Percentiles rank a stretch among this genome's conserved stretches.
phyloP scores from a whole-genome alignment of 805 yeast genomes.

The Saccharomycopsis sp. region DNA sequence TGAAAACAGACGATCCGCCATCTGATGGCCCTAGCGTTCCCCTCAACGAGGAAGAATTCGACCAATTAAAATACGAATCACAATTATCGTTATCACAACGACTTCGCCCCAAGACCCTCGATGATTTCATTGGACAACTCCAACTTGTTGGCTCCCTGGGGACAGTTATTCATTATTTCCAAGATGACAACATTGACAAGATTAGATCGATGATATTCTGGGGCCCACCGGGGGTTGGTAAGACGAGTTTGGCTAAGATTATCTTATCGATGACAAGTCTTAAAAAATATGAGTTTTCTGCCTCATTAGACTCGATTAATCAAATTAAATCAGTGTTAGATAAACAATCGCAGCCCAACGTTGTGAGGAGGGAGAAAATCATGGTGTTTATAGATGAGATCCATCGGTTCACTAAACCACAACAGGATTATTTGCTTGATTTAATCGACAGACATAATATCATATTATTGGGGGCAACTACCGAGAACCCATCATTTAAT shows the following conservation, averaged over 20 bases:
- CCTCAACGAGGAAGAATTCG: slow-evolving; percentile 12
- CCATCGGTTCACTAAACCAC: slow-evolving; percentile 78
- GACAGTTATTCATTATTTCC: slow-evolving; percentile 62
- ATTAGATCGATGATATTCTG: slow-evolving; percentile 83
- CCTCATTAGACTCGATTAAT: slow-evolving; percentile 38
- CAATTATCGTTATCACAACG: slow-evolving; percentile 57
- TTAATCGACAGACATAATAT: slow-evolving; percentile 79
- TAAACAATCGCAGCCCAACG: no score
- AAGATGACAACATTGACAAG: slow-evolving; percentile 39
- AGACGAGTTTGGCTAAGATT: slow-evolving; percentile 76
- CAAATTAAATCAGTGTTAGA: slow-evolving; percentile 13
- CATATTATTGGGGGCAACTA: slow-evolving; percentile 89
- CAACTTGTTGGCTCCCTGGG: slow-evolving; percentile 57
- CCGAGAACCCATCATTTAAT: slow-evolving; percentile 87
- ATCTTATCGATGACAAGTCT: slow-evolving; percentile 28
- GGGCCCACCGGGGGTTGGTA: slow-evolving; percentile 95
- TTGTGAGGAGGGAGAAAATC: no score
- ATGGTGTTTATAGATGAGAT: slow-evolving; percentile 88
- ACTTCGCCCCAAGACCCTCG: slow-evolving; percentile 66
- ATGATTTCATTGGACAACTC: slow-evolving; percentile 77
- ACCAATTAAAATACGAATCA: slow-evolving; percentile 6
- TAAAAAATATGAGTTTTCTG: slow-evolving; percentile 73
- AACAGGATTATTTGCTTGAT: slow-evolving; percentile 83
- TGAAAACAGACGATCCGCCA: no score
- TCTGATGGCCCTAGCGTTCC: background rate